A percentile compares a stretch with the other conserved stretches of the same genome.
Conservation (phyloP, 495 filamentous ascomycete species). For the Lineolata rhizophorae region DNA sequence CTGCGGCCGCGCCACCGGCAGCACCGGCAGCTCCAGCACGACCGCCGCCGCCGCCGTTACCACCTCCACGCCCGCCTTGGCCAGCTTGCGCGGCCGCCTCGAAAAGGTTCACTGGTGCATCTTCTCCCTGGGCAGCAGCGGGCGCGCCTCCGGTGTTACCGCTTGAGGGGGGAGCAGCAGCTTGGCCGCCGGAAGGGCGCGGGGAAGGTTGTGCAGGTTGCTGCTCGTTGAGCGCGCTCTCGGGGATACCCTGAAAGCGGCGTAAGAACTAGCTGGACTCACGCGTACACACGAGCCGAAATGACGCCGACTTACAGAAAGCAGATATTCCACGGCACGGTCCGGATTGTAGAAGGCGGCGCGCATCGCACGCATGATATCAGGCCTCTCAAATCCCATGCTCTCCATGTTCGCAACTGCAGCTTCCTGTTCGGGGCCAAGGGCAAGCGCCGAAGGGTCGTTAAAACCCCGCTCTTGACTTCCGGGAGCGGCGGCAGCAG, state of each 20-base stretch:
- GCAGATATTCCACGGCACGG: constrained; percentile 85
- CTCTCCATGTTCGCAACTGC: constrained; percentile 91
- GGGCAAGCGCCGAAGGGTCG: constrained; percentile 61
- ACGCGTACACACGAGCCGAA: constrained; percentile 5
- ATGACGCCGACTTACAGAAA: constrained; percentile 43
- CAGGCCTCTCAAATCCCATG: constrained; percentile 76
- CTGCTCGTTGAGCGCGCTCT: constrained; percentile 52
- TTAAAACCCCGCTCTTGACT: constrained; percentile 30
- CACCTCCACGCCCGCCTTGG: constrained; percentile 29
- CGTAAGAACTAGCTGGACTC: constrained; percentile 4
- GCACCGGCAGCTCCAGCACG: constrained; percentile 17
- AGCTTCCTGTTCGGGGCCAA: constrained; percentile 58
- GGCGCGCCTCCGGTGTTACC: constrained; percentile 8
- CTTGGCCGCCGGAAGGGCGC: constrained; percentile 18
- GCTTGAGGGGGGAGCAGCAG: constrained; percentile 13
- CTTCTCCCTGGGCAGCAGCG: constrained; percentile 20
- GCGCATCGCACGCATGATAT: constrained; percentile 84
- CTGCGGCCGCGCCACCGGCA: constrained; percentile 31
- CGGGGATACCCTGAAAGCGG: constrained; percentile 65
- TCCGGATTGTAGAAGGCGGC: constrained; percentile 94
- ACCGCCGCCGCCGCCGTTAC: constrained; percentile 7
- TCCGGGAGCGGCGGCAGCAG: constrained; percentile 25
- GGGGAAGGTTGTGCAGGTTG: constrained; percentile 20
- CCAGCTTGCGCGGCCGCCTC: constrained; percentile 72
- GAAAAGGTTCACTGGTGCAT: constrained; percentile 71